Conservation (phyloP, 768 basidiomycete species). For the Paxillus involutus region DNA sequence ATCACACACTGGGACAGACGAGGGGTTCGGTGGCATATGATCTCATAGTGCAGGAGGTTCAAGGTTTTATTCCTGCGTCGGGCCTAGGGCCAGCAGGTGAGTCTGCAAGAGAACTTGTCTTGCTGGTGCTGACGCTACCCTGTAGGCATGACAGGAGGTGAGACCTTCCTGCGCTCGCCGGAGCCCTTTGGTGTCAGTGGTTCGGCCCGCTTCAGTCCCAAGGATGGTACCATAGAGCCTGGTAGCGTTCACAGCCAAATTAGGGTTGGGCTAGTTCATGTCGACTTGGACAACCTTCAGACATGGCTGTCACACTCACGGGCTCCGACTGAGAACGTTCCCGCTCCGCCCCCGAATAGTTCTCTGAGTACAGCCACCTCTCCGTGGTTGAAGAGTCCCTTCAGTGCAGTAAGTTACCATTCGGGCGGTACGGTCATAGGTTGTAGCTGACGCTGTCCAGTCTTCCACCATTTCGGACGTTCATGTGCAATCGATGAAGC, state of each 20-base stretch:
- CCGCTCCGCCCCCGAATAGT: not conserved
- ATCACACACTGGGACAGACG: constrained; percentile 65
- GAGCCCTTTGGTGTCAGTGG: constrained; percentile 43
- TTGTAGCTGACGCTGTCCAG: constrained; percentile 12
- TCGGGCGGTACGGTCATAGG: not conserved
- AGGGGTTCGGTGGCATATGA: constrained; percentile 55
- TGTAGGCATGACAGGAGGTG: constrained; percentile 24
- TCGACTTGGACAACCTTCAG: constrained; percentile 44
- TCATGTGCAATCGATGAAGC: constrained; percentile 12
- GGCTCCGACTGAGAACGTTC: not conserved
- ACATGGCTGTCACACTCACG: constrained; percentile 14
- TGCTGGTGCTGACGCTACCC: not conserved
- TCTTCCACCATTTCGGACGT: constrained; percentile 15
- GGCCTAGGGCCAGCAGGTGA: constrained; percentile 28
- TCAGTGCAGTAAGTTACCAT: constrained; percentile 19
- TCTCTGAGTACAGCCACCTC: constrained; percentile 11
- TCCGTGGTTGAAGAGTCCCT: constrained; percentile 30
- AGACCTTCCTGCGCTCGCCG: constrained; percentile 46
- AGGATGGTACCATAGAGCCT: constrained; percentile 50
- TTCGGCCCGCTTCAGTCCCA: constrained; percentile 60
- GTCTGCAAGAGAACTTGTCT: constrained; percentile 3
- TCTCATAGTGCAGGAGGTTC: constrained; percentile 47
- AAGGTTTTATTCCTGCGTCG: constrained; percentile 38
- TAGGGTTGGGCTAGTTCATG: constrained; percentile 43
- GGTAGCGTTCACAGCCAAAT: constrained; percentile 51